Base-by-base conservation (phyloP, 1,284 basidiomycete species). In the Ceratobasidium sp. region DNA sequence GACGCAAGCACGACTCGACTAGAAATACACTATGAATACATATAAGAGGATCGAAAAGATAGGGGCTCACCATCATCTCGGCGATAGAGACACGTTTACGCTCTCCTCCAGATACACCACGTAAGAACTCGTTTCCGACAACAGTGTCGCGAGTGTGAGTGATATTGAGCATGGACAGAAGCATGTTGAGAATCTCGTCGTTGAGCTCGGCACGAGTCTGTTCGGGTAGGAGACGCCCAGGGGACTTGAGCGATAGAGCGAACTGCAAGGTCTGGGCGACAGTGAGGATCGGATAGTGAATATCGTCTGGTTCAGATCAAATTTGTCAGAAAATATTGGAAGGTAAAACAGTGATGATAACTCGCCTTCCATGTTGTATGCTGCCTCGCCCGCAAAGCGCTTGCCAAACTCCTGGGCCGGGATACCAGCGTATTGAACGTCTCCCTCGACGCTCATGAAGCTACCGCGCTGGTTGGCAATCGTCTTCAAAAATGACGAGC, bases 51-150 rank as follows among this genome's bases (percentile, higher is more conserved):
- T 42, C 3, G 39, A n/a, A 74, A 82, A 26, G 84, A 17, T 11
- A 85, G 58, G 84, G 82, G 28, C 85, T 83, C 68, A 85, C 85
- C 80, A 88, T 85, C 82, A 86, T 87, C 82, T 91, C 90, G 49
- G 88, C 86, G 73, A 91, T 88, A 10, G 87, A 88, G 35, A 90
- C 89, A 77, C 89, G 87, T 83, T 90, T 90, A 45, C 89, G 83
- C 82, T 87, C 89, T 65, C 89, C 89, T 77, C 89, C 89, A 45
- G 85, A 87, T 0, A 91, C 87, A 82, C 90, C 90, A 71, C 89
- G 87, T 10, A 90, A 84, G 78, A 87, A 86, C 39, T 87, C 86
- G 79, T 87, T 86, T 3, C 87, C 87, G 73, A 89, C 88, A 33
- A 87, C 83, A 28, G 88, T 90, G 80, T 88, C 85, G 78, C 85